Evolutionary conservation across 2,329 filamentous ascomycete genomes (phyloP), one percentile per base, ranked within the genome.

Genomic region (Neospermospora avenae): DNA sequence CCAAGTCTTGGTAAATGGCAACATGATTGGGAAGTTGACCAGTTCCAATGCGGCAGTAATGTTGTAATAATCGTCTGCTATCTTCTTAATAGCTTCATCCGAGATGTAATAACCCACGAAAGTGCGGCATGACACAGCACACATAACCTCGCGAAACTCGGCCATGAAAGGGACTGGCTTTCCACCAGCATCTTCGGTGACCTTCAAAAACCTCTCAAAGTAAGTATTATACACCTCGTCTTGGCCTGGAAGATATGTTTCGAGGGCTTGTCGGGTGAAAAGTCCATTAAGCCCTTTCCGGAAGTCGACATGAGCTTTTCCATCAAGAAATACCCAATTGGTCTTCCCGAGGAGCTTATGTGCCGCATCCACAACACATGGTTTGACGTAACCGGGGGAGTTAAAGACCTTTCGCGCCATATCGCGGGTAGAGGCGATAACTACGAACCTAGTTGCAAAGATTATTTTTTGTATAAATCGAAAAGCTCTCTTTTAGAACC

Each of bases 301-400:
- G 78, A 95, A 99, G 72, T 98, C 95, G 68, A 96, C 91, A 71
- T 99, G 95, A 41, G 87, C 86, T 78, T 93, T 96, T 72, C 95
- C 95, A 73, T 98, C 93, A 67, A 99, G 81, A 78, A 98, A 98
- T 18, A 98, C 95, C 91, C 93, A 99, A 80, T 97, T 97, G 71
- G 89, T 88, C 63, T 87, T 84, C 61, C 95, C 90, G 55, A 99
- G 86, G 54, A 99, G 89, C 80, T 98, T 98, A 77, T 91, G 87
- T 20, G 95, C 95, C 61, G 88, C 86, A 74, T 98, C 93, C 65
- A 99, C 95, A 63, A 99, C 93, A 72, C 93, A 98, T 44, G 95
- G 95, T 80, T 97, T 97, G 74, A 96, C 92, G 72, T 87, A 98
- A 55, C 78, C 75, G 25, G 95, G 95, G 20, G 93, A 96, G 77